phyloP scores from a whole-genome alignment of 2,329 filamentous ascomycete species.

The Calonectria hawksworthii region DNA sequence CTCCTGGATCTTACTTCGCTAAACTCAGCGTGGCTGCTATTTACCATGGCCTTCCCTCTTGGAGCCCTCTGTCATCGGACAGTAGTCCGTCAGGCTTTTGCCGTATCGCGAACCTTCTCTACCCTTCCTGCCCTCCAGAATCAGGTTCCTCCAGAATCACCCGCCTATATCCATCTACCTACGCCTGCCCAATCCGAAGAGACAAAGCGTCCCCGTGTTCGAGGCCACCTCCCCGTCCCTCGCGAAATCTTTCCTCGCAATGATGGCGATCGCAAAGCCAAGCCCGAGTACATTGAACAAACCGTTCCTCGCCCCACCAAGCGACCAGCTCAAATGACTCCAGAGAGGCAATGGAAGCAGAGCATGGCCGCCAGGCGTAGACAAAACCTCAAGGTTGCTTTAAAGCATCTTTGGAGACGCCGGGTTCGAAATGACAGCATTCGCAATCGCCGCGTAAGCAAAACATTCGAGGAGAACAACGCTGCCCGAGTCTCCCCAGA shows the following conservation, averaged over 20 bases:
- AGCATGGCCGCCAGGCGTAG: slow-evolving; percentile 81
- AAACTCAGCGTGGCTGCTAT: slow-evolving; percentile 23
- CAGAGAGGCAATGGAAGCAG: slow-evolving; percentile 73
- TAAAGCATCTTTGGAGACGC: slow-evolving; percentile 77
- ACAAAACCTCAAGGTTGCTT: slow-evolving; percentile 78
- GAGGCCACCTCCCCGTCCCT: slow-evolving; percentile 87
- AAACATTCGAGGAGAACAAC: slow-evolving; percentile 63
- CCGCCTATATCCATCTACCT: slow-evolving; percentile 87
- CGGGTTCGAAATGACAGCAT: slow-evolving; percentile 62
- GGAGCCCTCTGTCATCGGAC: slow-evolving; percentile 44
- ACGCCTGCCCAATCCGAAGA: slow-evolving; percentile 78
- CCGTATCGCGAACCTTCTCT: slow-evolving; percentile 50
- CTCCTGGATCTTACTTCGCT: slow-evolving; percentile 26
- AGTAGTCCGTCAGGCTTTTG: slow-evolving; percentile 44
- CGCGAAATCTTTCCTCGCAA: slow-evolving; percentile 80
- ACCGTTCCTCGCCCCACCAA: slow-evolving; percentile 70
- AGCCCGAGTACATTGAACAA: slow-evolving; percentile 70
- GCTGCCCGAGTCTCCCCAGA: slow-evolving; percentile 73
- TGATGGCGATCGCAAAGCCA: slow-evolving; percentile 72
- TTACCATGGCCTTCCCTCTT: slow-evolving; percentile 48
- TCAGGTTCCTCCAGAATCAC: slow-evolving; percentile 86
- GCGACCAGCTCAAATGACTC: slow-evolving; percentile 51
- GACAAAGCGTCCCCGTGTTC: slow-evolving; percentile 63
- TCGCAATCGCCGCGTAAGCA: slow-evolving; percentile 56
- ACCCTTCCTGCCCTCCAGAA: slow-evolving; percentile 58